Percentiles rank a stretch among this genome's conserved stretches.
Evolutionary conservation across 306 rosid species (phyloP).

Genomic region (Corylus heterophylla): DNA sequence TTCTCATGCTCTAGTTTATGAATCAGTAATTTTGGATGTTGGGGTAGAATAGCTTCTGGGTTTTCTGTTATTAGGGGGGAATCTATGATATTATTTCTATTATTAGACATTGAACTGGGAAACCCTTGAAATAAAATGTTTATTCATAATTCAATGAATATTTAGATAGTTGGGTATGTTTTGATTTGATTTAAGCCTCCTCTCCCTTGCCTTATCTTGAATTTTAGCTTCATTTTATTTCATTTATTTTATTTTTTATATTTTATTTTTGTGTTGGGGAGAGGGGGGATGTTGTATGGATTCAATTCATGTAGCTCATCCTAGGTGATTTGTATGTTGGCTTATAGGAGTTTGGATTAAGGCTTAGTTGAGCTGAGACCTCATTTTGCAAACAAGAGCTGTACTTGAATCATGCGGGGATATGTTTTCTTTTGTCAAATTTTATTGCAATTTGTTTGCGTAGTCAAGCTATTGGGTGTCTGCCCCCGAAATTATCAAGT

Average conservation of each 20-base stretch:
- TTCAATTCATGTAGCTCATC: not conserved
- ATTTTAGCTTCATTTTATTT: not conserved
- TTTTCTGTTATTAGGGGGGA: not conserved
- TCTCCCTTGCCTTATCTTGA: not conserved
- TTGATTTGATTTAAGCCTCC: not conserved
- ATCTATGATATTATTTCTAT: not conserved
- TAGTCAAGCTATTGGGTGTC: not conserved
- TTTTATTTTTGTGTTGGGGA: not conserved
- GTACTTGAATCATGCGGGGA: not conserved
- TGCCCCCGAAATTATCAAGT: not conserved
- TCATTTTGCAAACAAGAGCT: constrained; percentile 6
- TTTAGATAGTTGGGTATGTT: no score
- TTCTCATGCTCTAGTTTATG: not conserved
- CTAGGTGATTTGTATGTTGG: not conserved
- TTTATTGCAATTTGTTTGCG: not conserved
- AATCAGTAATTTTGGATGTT: not conserved
- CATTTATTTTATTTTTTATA: not conserved
- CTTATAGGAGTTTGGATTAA: not conserved
- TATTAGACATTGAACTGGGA: not conserved
- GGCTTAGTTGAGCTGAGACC: not conserved
- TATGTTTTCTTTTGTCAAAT: not conserved
- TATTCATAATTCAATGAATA: no score
- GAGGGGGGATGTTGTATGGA: not conserved
- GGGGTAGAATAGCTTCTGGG: not conserved
- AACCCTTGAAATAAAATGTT: not conserved